Evolutionary conservation across 2,329 filamentous ascomycete genomes (phyloP), one percentile per base, ranked within the genome.

Genomic region (Ustilaginoidea virens): DNA sequence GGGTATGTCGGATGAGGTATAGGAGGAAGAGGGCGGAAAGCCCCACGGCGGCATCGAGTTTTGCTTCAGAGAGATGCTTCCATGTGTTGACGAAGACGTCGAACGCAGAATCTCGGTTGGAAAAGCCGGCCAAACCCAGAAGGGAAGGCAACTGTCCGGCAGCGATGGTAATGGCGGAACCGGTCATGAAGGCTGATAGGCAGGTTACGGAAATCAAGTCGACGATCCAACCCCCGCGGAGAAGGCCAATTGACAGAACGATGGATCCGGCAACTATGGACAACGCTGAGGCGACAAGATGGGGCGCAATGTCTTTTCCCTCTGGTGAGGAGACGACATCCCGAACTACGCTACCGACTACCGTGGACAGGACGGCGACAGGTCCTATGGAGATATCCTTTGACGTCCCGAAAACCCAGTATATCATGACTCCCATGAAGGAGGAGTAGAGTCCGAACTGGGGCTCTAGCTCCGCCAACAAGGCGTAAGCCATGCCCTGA

Each of bases 331-430:
- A 48, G 28, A 62, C 50, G 23, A 80, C 74, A 21, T 76, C 66
- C 24, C 66, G 49, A 25, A 96, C 74, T 28, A 96, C 74, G 30
- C 79, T 79, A 25, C 90, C 90, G 3, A 82, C 79, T 11, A 98
- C 67, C 4, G 81, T 92, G 2, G 86, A 96, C 68, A 96, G 80
- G 40, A 96, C 90, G 21, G 90, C 90, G 27, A 96, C 90, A 18
- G 87, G 87, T 11, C 87, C 87, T 32, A 96, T 96, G 7, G 87
- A 94, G 46, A 98, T 96, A 52, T 98, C 87, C 50, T 96, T 98
- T 10, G 87, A 94, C 0, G 90, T 98, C 19, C 86, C 90, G 46
- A 96, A 96, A 48, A 94, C 80, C 87, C 87, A 96, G 56, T 98
- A 98, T 36, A 93, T 66, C 37, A 93, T 52, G 11, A 92, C 86